Conservation (phyloP, 2,329 filamentous ascomycete species). For the Phoma sp. region DNA sequence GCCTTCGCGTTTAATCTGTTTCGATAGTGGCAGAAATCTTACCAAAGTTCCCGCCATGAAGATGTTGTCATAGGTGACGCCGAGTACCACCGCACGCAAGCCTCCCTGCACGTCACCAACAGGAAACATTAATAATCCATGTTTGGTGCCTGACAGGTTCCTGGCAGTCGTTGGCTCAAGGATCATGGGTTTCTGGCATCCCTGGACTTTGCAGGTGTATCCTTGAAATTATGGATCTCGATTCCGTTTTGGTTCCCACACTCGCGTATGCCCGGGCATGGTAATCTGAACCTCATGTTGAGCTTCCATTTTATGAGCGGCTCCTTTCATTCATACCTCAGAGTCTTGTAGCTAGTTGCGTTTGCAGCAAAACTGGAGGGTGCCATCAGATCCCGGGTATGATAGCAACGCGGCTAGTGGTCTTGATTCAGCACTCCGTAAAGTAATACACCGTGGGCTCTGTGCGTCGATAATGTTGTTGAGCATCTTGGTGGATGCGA, state of each 20-base stretch:
- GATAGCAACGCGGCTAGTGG: not conserved
- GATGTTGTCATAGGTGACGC: slow-evolving; percentile 14
- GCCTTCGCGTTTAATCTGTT: not conserved
- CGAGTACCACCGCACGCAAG: slow-evolving; percentile 11
- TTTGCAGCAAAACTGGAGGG: not conserved
- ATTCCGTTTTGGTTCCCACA: not conserved
- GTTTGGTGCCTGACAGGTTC: slow-evolving; percentile 2
- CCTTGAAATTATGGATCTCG: not conserved
- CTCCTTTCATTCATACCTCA: not conserved
- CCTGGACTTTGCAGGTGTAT: slow-evolving; percentile 1
- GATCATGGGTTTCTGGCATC: not conserved
- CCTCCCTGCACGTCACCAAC: slow-evolving; percentile 1
- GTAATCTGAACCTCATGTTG: not conserved
- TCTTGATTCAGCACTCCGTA: slow-evolving; percentile 2
- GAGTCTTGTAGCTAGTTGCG: not conserved
- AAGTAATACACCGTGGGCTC: not conserved
- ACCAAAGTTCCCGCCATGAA: slow-evolving; percentile 4
- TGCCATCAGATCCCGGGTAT: not conserved
- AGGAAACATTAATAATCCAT: slow-evolving; percentile 8
- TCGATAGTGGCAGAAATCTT: slow-evolving; percentile 6
- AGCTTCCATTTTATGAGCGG: not conserved
- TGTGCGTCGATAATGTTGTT: not conserved
- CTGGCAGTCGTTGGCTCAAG: not conserved
- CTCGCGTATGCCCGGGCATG: not conserved
- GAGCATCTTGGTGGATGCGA: not conserved